Conservation (phyloP, 2,329 filamentous ascomycete genomes). For the Epichloe sylvatica region DNA sequence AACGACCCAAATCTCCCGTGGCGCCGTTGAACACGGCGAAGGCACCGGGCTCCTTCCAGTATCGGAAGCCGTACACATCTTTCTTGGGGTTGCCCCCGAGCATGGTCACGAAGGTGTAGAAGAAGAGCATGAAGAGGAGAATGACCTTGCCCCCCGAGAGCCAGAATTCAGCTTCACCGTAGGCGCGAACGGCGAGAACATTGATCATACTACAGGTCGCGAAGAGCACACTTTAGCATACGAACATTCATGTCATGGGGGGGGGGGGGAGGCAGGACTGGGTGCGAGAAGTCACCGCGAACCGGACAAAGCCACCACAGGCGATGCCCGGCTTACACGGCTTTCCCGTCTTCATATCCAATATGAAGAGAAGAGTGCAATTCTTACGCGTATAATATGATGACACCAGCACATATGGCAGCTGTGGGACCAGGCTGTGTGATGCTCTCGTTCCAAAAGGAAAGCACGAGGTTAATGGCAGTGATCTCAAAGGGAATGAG, state of each 20-base stretch:
- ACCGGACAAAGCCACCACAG: not conserved
- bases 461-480: slow-evolving; percentile 28
- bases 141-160: slow-evolving; percentile 49
- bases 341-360: not conserved
- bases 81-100: slow-evolving; percentile 63
- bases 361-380: slow-evolving; percentile 2
- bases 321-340: not conserved
- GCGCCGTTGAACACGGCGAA: slow-evolving; percentile 39
- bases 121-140: slow-evolving; percentile 52
- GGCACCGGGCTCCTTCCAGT: slow-evolving; percentile 37
- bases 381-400: slow-evolving; percentile 43
- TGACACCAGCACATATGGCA: slow-evolving; percentile 41
- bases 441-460: slow-evolving; percentile 24
- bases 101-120: slow-evolving; percentile 70
- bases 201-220: slow-evolving; percentile 37
- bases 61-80: slow-evolving; percentile 56
- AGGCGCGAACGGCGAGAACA: slow-evolving; percentile 50
- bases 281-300: not conserved
- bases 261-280: not conserved
- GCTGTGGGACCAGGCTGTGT: slow-evolving; percentile 55
- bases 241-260: slow-evolving; percentile 3
- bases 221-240: slow-evolving; percentile 16
- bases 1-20: slow-evolving; percentile 47
- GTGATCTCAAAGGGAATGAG: slow-evolving; percentile 31
- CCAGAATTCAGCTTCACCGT: slow-evolving; percentile 62